phyloP scores from a whole-genome alignment of 805 yeast genomes.

The Peterozyma toletana region DNA sequence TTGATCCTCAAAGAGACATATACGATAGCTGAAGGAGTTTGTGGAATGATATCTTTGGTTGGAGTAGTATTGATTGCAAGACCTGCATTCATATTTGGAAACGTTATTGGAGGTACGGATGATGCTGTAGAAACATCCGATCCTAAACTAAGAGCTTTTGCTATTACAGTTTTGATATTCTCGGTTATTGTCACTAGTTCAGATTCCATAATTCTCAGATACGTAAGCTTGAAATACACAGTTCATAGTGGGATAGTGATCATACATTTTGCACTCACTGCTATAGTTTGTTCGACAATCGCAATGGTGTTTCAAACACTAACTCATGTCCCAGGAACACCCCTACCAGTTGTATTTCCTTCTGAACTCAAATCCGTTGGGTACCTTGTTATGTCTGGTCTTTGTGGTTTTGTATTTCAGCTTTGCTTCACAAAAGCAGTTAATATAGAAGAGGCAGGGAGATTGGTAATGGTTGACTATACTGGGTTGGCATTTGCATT shows the following conservation, averaged over 20 bases:
- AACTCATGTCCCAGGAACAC: neutral
- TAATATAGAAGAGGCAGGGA: conserved; percentile 36
- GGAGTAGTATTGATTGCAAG: conserved; percentile 38
- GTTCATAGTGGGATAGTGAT: conserved; percentile 23
- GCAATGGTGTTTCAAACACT: neutral
- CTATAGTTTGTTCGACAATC: conserved; percentile 19
- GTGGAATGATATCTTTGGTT: conserved; percentile 28
- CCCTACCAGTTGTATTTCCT: neutral
- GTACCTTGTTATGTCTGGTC: conserved; percentile 29
- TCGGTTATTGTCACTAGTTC: conserved; percentile 34
- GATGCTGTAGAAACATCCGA: conserved; percentile 32
- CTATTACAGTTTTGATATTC: conserved; percentile 22
- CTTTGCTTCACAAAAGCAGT: conserved; percentile 38
- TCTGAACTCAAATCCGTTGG: conserved; percentile 23
- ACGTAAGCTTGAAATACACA: conserved; percentile 32
- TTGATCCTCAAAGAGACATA: conserved; percentile 30
- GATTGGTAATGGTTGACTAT: conserved; percentile 32
- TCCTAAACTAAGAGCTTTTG: conserved; percentile 28
- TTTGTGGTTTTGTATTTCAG: conserved; percentile 39
- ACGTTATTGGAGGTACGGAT: conserved; percentile 9
- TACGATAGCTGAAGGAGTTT: conserved; percentile 29
- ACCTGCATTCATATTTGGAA: conserved; percentile 30
- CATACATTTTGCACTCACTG: conserved; percentile 12
- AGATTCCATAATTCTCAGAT: conserved; percentile 31
- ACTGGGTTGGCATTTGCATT: conserved; percentile 37